Evolutionary conservation across 352 stramenopile species (phyloP), one percentile per base, ranked within the genome.

Genomic region (Phytophthora podocarpi): DNA sequence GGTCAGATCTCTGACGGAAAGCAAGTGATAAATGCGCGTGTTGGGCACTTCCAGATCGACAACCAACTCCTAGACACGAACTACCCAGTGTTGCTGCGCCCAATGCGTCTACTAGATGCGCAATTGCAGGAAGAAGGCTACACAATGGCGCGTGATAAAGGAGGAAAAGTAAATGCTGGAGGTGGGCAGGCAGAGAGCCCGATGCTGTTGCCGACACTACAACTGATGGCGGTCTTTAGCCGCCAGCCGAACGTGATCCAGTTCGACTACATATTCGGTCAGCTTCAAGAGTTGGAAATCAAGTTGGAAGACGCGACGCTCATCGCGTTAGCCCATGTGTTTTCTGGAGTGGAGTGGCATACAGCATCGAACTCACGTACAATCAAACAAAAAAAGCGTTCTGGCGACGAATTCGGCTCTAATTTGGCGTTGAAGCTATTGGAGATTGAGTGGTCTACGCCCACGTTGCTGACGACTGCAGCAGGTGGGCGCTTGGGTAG

Each of bases 181-280:
- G 41, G 34, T 16, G 70, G 58, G 13, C 32, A 52, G 8, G 20
- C 31, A 16, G 46, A 73, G 12, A 57, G 46, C 6, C 61, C 60
- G 12, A 85, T 85, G 37, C 52, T 93, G 7, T 55, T 95, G 13
- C 86, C 86, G 11, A 93, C 86, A 8, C 72, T 95, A 43, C 86
- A 95, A 51, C 60, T 92, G 4, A 95, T 93, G 86, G 74, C 76
- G 16, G 86, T 95, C 3, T 89, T 90, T 47, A 74, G 69, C 31
- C 72, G 72, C 16, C 78, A 88, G 31, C 64, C 78, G 0, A 85
- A 80, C 15, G 69, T 95, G 30, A 67, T 93, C 16, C 80, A 92
- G 42, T 91, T 95, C 31, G 84, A 95, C 46, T 95, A 95, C 67
- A 92, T 95, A 36, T 95, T 95, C 58, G 84, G 78, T 4, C 86